A percentile compares a stretch with the other conserved stretches of the same genome.
phyloP scores from a whole-genome alignment of 441 rosid genomes.

The Daphne laureola region DNA sequence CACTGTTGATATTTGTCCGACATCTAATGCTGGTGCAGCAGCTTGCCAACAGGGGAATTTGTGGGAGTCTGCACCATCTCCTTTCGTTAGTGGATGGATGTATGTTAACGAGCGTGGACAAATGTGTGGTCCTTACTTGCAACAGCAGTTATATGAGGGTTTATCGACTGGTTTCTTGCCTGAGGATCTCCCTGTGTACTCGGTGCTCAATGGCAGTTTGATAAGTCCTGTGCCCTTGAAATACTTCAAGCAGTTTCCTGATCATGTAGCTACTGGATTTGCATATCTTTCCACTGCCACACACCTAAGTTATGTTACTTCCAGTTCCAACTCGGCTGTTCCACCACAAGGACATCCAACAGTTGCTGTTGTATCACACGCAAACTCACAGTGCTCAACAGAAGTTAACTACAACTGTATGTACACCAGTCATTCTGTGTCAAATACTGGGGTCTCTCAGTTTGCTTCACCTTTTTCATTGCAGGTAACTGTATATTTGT shows the following conservation, averaged over 20 bases:
- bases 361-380: slow-evolving; percentile 17
- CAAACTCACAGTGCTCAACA: slow-evolving; percentile 24
- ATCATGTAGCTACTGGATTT: slow-evolving; percentile 83
- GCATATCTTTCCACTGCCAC: slow-evolving; percentile 38
- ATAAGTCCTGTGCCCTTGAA: slow-evolving; percentile 69
- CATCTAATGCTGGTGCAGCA: slow-evolving; percentile 36
- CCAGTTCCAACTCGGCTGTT: slow-evolving; percentile 17
- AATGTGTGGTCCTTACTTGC: slow-evolving; percentile 94
- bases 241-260: slow-evolving; percentile 87
- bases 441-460: slow-evolving; percentile 28
- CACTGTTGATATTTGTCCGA: slow-evolving; percentile 35
- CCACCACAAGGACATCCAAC: slow-evolving; percentile 23
- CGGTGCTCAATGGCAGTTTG: slow-evolving; percentile 55
- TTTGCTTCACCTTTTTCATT: slow-evolving; percentile 21
- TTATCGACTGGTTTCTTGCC: slow-evolving; percentile 83
- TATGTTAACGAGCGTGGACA: slow-evolving; percentile 74
- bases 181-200: slow-evolving; percentile 82
- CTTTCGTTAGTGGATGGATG: slow-evolving; percentile 84
- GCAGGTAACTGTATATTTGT: slow-evolving; percentile 29
- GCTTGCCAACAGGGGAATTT: slow-evolving; percentile 32
- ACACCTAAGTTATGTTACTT: slow-evolving; percentile 22
- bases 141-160: slow-evolving; percentile 78
- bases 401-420: slow-evolving; percentile 21
- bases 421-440: slow-evolving; percentile 20
- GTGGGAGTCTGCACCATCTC: slow-evolving; percentile 26